Evolutionary conservation across 768 basidiomycete species (phyloP).

Genomic region (Boletellus ananas): DNA sequence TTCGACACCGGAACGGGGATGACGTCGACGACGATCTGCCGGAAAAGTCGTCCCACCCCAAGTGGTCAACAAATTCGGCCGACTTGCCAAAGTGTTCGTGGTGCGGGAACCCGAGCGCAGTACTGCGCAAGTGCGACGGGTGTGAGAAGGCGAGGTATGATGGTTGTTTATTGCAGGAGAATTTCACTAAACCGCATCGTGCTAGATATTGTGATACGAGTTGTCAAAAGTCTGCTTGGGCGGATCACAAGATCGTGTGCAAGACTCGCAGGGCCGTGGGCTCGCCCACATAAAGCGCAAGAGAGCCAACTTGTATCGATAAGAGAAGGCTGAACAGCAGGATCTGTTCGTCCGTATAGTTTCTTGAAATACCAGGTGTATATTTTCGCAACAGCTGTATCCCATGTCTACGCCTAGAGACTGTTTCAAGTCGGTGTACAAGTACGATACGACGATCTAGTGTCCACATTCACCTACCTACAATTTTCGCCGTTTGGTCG

Average conservation of each 20-base stretch:
- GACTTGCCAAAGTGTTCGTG: slow-evolving; percentile 59
- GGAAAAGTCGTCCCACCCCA: slow-evolving; percentile 37
- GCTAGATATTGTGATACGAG: slow-evolving; percentile 43
- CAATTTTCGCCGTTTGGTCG: slow-evolving; percentile 45
- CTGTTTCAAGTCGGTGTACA: slow-evolving; percentile 9
- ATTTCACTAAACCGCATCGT: no score
- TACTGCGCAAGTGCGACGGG: slow-evolving; percentile 46
- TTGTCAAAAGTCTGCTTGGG: slow-evolving; percentile 39
- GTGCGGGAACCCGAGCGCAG: slow-evolving; percentile 58
- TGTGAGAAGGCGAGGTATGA: slow-evolving; percentile 38
- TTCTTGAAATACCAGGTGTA: not conserved
- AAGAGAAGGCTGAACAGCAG: not conserved
- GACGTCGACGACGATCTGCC: slow-evolving; percentile 30
- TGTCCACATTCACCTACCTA: slow-evolving; percentile 7
- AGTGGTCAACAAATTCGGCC: slow-evolving; percentile 46
- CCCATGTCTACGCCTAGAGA: not conserved
- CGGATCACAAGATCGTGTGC: slow-evolving; percentile 33
- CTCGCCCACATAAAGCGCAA: not conserved
- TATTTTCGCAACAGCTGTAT: not conserved
- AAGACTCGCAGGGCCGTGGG: slow-evolving; percentile 1
- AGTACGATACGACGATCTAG: not conserved
- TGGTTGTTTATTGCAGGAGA: not conserved
- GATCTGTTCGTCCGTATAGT: not conserved
- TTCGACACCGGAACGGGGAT: slow-evolving; percentile 40
- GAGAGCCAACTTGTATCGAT: not conserved